Evolutionary conservation across 371 early-diverging fungal genomes (phyloP), one percentile per base, ranked within the genome.

Genomic region (Circinella minor): DNA sequence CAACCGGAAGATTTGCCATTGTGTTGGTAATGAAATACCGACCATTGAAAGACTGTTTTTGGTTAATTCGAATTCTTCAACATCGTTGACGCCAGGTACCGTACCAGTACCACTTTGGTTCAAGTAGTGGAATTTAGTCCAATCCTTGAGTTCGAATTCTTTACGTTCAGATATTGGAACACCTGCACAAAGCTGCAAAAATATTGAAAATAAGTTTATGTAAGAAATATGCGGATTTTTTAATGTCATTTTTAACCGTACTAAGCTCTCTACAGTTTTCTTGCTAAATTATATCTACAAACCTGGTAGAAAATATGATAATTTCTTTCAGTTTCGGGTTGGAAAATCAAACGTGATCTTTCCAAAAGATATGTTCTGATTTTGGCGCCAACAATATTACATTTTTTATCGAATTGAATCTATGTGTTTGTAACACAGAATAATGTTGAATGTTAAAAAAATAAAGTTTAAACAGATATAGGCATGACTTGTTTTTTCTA

Each of bases 281-380:
- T 27, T 2, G 27, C 2, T 27, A 27, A 27, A 27, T 27, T 27
- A 27, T 27, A 27, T 27, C 27, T 17, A 18, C 39, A 4, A 47
- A 87, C 86, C 74, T 94, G 97, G 82, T 99, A 99, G 80, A 99
- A 99, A 68, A 99, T 96, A 82, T 99, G 99, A 82, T 98, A 99
- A 87, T 98, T 99, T 74, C 98, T 88, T 81, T 99, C 99, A 0
- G 87, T 84, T 47, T 88, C 86, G 1, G 96, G 96, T 78, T 98
- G 99, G 76, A 95, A 95, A 37, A 96, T 91, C 59, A 99, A 84
- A 72, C 99, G 91, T n/a, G 98, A 96, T 67, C 98, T 91, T 79
- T 99, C 99, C 71, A 99, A 80, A 10, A 99, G 88, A 78, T 99
- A 99, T 8, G 98, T 99, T 70, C 98, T 89, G 74, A 99, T 99